Base-by-base conservation (phyloP, 169 alveolate species). In the Cryptosporidium parvum region DNA sequence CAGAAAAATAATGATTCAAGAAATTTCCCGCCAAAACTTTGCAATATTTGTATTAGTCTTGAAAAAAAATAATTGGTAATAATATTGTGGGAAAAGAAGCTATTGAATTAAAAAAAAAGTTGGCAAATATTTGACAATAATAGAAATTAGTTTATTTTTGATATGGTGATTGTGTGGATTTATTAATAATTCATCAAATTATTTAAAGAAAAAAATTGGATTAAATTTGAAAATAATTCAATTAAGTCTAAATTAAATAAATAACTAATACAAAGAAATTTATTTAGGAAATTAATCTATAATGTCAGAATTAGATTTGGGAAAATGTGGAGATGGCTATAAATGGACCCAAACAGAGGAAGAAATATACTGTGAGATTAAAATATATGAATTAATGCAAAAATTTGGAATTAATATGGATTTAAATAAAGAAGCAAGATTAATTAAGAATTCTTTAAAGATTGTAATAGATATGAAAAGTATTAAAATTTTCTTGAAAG, bases 341-440 rank as follows among this genome's bases (percentile, higher is more conserved):
- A 62, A 18, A 4, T 80, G 89, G 89, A 10, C 26, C 56, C 89
- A 80, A 80, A 80, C 69, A 7, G 75, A 80, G 7, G 65, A 59
- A 18, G 89, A 80, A 61, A 23, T 80, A 14, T 29, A 26, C 1
- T 80, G 89, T 80, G 80, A 80, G 23, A 21, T 80, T 29, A 80
- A 21, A 26, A 45, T 80, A 18, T 16, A 26, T 31, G 48, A 80
- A 61, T 29, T 80, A 48, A 23, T 48, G 18, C 29, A 42, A 65
- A 42, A 6, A 35, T 37, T 23, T 48, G 56, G 86, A 53, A 75
- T 33, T 16, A 16, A 56, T 5, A 10, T 35, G 58, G 53, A 73
- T n/a, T n/a, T 9, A 29, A 12, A 67, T 65, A 9, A 31, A 62
- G 62, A 73, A 5, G 31, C 14, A 10, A 26, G 29, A 14, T 12